phyloP scores from a whole-genome alignment of 1,139 yeast genomes.

The Hyphopichia khmerensis region DNA sequence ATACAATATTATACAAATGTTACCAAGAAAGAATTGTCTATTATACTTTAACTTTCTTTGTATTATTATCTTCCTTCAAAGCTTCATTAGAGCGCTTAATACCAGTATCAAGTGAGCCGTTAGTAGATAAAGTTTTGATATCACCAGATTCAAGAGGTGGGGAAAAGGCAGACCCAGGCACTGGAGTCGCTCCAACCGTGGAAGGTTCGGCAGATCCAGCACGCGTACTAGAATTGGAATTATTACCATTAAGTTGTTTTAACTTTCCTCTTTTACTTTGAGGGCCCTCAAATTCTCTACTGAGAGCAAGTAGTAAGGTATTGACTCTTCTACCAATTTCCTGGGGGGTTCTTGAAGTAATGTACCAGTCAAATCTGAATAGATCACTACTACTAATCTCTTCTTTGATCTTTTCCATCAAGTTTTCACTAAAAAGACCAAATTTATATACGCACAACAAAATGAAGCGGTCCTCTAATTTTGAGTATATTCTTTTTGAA shows the following conservation, averaged over 20 bases:
- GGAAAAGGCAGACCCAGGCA: neutral
- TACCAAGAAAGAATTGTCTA: neutral
- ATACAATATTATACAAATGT: neutral
- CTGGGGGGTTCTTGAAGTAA: conserved; percentile 78
- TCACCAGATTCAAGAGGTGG: neutral
- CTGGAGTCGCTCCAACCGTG: neutral
- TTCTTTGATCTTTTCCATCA: conserved; percentile 75
- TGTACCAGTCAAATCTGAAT: conserved; percentile 88
- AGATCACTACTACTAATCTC: conserved; percentile 71
- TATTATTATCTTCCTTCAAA: neutral
- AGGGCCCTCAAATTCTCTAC: conserved; percentile 78
- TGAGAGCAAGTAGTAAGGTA: conserved; percentile 73
- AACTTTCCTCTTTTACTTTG: conserved; percentile 33
- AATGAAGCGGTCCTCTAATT: conserved; percentile 82
- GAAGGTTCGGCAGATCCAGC: conserved; percentile 35
- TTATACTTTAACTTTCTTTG: neutral
- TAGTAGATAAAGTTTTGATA: neutral
- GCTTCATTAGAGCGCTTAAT: conserved; percentile 1
- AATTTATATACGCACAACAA: conserved; percentile 69
- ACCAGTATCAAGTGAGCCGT: conserved; percentile 2
- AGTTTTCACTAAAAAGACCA: conserved; percentile 70
- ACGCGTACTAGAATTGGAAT: conserved; percentile 30
- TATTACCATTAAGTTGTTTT: conserved; percentile 21
- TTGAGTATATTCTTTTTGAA: conserved; percentile 81
- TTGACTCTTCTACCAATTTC: conserved; percentile 82